Conservation (phyloP, 192 early-diverging fungal genomes). For the Umbelopsis sp. region DNA sequence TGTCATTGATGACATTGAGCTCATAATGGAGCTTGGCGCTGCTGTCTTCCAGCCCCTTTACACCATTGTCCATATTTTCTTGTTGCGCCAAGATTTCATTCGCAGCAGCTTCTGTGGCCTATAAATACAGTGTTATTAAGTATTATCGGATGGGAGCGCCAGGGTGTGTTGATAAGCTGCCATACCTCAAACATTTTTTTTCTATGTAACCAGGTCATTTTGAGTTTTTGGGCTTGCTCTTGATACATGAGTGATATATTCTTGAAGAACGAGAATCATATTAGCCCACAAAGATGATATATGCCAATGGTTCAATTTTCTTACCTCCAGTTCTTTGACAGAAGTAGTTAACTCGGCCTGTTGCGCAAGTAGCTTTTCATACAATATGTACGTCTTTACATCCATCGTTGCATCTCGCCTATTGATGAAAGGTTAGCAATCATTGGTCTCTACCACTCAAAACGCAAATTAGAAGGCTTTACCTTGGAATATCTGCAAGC, state of each 20-base stretch:
- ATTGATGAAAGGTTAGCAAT: not conserved
- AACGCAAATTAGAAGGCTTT: not conserved
- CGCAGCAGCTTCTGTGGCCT: conserved; percentile 22
- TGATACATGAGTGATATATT: conserved; percentile 1
- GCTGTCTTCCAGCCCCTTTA: conserved; percentile 36
- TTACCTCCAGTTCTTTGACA: conserved; percentile 19
- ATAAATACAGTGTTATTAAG: not conserved
- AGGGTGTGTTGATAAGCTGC: too few species aligned
- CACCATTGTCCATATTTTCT: conserved; percentile 8
- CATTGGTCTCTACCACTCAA: not conserved
- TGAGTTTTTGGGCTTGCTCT: conserved; percentile 9
- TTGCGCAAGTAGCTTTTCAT: conserved; percentile 35
- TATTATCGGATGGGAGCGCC: too few species aligned
- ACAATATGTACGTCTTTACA: conserved; percentile 38
- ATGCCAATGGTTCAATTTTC: not conserved
- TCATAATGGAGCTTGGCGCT: conserved; percentile 49
- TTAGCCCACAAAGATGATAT: not conserved
- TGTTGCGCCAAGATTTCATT: conserved; percentile 31
- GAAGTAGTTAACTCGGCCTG: conserved; percentile 25
- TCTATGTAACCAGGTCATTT: conserved; percentile 23
- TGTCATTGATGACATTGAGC: conserved; percentile 42
- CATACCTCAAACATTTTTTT: conserved; percentile 10
- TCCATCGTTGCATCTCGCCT: conserved; percentile 32
- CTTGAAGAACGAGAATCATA: not conserved
- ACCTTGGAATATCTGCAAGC: conserved; percentile 6